Conservation (phyloP, 1,284 basidiomycete species). For the Agroathelia rolfsii region DNA sequence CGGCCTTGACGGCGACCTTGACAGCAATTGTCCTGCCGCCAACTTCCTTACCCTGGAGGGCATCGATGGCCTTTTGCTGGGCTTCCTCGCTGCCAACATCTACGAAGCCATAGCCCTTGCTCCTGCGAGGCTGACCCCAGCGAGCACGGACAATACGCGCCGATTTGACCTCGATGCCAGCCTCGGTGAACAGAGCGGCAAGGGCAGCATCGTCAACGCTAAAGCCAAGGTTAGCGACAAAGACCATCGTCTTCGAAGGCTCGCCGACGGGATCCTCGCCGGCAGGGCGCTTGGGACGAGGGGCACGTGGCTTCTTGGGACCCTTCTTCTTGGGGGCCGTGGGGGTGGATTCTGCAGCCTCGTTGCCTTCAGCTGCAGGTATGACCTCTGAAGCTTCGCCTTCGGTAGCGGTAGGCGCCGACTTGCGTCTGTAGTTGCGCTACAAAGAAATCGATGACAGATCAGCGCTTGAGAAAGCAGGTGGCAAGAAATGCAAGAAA, state of each 20-base stretch:
- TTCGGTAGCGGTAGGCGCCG: slow-evolving; percentile 22
- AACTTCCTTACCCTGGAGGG: slow-evolving; percentile 75
- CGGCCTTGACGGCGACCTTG: slow-evolving; percentile 75
- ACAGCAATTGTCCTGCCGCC: slow-evolving; percentile 75
- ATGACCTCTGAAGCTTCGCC: slow-evolving; percentile 23
- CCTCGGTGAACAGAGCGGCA: slow-evolving; percentile 71
- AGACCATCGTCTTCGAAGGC: slow-evolving; percentile 77
- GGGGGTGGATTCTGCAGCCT: slow-evolving; percentile 20
- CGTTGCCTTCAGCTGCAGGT: slow-evolving; percentile 25
- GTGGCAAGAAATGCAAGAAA: slow-evolving; percentile 8
- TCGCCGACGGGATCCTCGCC: slow-evolving; percentile 74
- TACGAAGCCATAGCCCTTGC: slow-evolving; percentile 93
- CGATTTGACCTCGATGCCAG: slow-evolving; percentile 68
- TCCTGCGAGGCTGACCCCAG: slow-evolving; percentile 71
- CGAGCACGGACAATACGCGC: slow-evolving; percentile 82
- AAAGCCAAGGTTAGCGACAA: slow-evolving; percentile 94
- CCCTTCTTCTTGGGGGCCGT: slow-evolving; percentile 34
- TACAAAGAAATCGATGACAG: slow-evolving; percentile 16
- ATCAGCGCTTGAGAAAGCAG: slow-evolving; percentile 11
- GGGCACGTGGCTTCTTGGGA: slow-evolving; percentile 49
- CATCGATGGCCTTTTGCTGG: slow-evolving; percentile 78
- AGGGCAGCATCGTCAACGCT: slow-evolving; percentile 76
- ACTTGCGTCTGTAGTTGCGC: slow-evolving; percentile 49
- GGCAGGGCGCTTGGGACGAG: slow-evolving; percentile 50
- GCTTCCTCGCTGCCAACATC: slow-evolving; percentile 78